Percentiles rank a stretch among this genome's conserved stretches.
Evolutionary conservation across 139 green algal genomes (phyloP).

Genomic region (Tetradesmus lagerheimii): DNA sequence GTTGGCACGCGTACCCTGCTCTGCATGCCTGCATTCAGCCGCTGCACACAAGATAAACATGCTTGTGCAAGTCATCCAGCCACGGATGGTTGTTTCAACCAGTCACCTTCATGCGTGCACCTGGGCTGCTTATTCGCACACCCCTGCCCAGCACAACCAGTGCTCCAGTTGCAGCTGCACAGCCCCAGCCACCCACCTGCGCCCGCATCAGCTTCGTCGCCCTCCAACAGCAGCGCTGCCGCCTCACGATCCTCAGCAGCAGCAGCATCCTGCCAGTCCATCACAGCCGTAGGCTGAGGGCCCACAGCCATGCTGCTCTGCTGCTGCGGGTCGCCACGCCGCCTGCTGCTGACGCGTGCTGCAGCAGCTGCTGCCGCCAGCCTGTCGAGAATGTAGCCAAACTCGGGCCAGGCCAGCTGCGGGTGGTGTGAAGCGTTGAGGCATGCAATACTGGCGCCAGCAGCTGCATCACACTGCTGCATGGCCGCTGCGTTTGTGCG

Average conservation of each 20-base stretch:
- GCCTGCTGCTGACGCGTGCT: not conserved
- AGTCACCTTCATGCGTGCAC: too few species aligned
- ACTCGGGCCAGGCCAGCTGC: conserved; percentile 32
- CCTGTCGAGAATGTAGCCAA: conserved; percentile 37
- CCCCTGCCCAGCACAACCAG: not conserved
- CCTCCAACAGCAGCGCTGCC: not conserved
- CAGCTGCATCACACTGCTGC: not conserved
- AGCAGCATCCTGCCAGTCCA: conserved; percentile 55
- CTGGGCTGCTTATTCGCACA: too few species aligned
- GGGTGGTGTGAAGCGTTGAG: conserved; percentile 31
- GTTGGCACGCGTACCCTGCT: too few species aligned
- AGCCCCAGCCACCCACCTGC: not conserved
- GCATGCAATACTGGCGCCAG: not conserved
- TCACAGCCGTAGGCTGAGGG: conserved; percentile 35
- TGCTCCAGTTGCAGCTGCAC: not conserved
- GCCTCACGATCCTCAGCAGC: conserved; percentile 50
- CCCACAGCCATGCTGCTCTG: not conserved
- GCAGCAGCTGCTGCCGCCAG: conserved; percentile 13
- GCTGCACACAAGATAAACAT: too few species aligned
- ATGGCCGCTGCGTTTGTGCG: not conserved
- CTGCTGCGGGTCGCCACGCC: conserved; percentile 37
- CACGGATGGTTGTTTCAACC: too few species aligned
- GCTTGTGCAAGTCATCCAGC: too few species aligned
- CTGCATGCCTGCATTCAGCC: too few species aligned
- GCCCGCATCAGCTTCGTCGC: not conserved